Evolutionary conservation across 768 basidiomycete species (phyloP), one percentile per base, ranked within the genome.

Genomic region (Suillus placidus): DNA sequence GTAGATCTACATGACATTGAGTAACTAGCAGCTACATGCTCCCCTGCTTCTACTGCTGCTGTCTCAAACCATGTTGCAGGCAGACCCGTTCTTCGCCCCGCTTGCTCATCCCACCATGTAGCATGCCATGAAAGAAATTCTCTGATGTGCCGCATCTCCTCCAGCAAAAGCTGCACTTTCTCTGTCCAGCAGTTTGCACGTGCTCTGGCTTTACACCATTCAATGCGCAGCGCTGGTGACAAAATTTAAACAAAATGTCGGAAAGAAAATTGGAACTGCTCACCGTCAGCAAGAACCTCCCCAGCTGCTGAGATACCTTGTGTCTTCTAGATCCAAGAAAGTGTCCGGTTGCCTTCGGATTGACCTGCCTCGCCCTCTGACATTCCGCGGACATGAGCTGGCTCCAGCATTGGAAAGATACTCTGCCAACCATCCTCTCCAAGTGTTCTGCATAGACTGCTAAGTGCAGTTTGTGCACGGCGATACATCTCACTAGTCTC

Each of bases 61-160:
- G n/a, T n/a, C n/a, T n/a, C n/a, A n/a, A n/a, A n/a, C n/a, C n/a
- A n/a, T n/a, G n/a, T n/a, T n/a, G n/a, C 42, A 43, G 42, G 42
- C 3, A 43, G 18, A 20, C 42, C 42, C 18, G 18, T 43, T 43
- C 42, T 1, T 43, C 42, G 12, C 42, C 42, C 57, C 18, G 34
- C 35, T 16, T 58, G 57, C 26, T 37, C 35, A 58, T 58, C 57
- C 76, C 76, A 75, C 60, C 67, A 66, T 5, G 20, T 3, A 2
- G 62, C 67, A 43, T 73, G 70, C 72, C 71, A 77, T 0, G 55
- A 57, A 10, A 77, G 68, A 45, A 70, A 74, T 26, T 47, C 51
- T 6, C 71, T 42, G 6, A 74, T 71, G 6, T 68, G 67, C 1
- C 51, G 47, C 72, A 77, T 77, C 60, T 77, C 76, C 60, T 77